These are phyloP conservation scores for Leccinum variicolor DNA, from an alignment of 768 basidiomycete species.

Conservation along the genomic window DNA sequence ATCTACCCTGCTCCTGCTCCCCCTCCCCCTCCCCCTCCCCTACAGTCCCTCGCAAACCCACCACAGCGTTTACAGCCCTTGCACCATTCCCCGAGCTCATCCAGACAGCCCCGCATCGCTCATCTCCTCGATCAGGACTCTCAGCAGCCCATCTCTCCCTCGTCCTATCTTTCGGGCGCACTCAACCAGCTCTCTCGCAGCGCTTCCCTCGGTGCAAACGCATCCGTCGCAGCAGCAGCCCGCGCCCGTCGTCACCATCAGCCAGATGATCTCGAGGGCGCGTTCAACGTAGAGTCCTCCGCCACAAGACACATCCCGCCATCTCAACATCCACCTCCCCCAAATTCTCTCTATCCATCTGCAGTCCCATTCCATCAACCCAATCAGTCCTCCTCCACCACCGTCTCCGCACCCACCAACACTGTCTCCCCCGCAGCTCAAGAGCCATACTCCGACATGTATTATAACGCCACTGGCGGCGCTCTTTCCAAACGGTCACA, in stretches of 20 bases:
- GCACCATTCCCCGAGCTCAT: slow-evolving; percentile 36
- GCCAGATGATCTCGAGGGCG: slow-evolving; percentile 64
- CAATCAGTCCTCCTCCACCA: not conserved
- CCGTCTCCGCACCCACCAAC: slow-evolving; percentile 28
- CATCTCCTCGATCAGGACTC: slow-evolving; percentile 67
- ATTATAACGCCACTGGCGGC: slow-evolving; percentile 48
- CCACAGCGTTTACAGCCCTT: slow-evolving; percentile 17
- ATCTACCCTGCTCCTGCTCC: slow-evolving; percentile 40
- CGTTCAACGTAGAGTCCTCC: slow-evolving; percentile 36
- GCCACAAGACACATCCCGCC: slow-evolving; percentile 23
- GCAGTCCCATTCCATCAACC: slow-evolving; percentile 57
- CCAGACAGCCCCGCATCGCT: slow-evolving; percentile 59
- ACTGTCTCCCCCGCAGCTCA: slow-evolving; percentile 17
- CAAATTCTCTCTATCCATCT: slow-evolving; percentile 54
- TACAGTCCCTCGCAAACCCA: slow-evolving; percentile 31
- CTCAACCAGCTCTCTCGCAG: slow-evolving; percentile 62
- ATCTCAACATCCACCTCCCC: slow-evolving; percentile 36
- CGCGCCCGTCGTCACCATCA: slow-evolving; percentile 64
- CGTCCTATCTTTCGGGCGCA: slow-evolving; percentile 47
- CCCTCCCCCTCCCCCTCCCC: slow-evolving; percentile 41
- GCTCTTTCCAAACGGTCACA: slow-evolving; percentile 56
- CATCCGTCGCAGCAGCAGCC: slow-evolving; percentile 38
- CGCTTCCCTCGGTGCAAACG: slow-evolving; percentile 55
- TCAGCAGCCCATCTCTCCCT: slow-evolving; percentile 35
- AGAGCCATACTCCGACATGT: slow-evolving; percentile 58